Base-by-base conservation (phyloP, 2,329 filamentous ascomycete genomes). In the Diaporthe humulicola region DNA sequence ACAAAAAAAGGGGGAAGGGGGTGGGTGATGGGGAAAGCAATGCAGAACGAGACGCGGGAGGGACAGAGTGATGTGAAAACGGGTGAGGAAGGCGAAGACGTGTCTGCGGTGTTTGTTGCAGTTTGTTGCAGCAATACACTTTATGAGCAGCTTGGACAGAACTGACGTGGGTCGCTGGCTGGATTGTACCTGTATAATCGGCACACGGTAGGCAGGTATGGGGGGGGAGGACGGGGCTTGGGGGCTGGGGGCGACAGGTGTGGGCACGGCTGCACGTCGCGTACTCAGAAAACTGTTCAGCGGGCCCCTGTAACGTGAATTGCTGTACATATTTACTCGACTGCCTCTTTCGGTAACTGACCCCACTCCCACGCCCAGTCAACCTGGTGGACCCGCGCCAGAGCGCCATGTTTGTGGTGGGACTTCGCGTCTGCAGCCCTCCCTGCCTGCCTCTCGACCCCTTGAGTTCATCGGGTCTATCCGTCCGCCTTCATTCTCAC, bases 321-420 rank as follows among this genome's bases (percentile, higher is more conserved):
- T 70, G 50, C 56, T 58, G 38, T 61, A 28, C 38, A 67, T 76
- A 74, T 76, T 74, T 72, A 76, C 74, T 74, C 71, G 36, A 69
- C 38, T 76, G 38, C 74, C 60, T 36, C 45, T 72, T 76, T 48
- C 12, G 73, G 74, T 17, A 28, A 64, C 33, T 67, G 66, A 28
- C 58, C 66, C 52, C 67, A 40, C 42, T 10, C 28, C 28, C 19
- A 30, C 30, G 45, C 12, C 17, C 52, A 57, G 36, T 14, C 36
- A 28, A 28, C 40, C 30, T 56, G 42, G 36, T 25, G 36, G 28
- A 48, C 42, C 52, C 52, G 28, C 52, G 61, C 30, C 48, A 50
- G 69, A 48, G 38, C 38, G 57, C n/a, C 58, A 28, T 42, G 22
- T 38, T 38, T 30, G 12, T 50, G 38, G 58, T 64, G 58, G 38